phyloP scores from a whole-genome alignment of 441 rosid species.

The Macaranga tanarius region DNA sequence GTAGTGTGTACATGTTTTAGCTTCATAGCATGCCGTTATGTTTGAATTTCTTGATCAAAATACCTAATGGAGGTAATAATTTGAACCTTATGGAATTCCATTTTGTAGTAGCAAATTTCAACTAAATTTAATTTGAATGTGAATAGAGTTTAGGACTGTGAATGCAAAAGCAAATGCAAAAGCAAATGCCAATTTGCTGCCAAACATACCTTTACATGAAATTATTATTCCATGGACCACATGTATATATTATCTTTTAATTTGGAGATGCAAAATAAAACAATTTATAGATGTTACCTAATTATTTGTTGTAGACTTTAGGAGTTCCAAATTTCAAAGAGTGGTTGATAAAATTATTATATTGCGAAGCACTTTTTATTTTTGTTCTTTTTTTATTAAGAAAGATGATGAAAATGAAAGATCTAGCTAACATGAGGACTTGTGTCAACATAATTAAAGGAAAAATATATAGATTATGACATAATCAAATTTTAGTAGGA shows the following conservation, averaged over 20 bases:
- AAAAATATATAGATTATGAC: neutral
- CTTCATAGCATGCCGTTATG: too few species aligned
- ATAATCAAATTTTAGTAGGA: too few species aligned
- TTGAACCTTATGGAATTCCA: too few species aligned
- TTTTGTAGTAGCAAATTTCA: too few species aligned
- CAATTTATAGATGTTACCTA: too few species aligned
- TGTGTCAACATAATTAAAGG: neutral
- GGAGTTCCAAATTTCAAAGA: neutral
- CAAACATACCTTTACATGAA: neutral
- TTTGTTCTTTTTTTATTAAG: too few species aligned
- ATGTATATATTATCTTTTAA: neutral
- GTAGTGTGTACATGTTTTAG: too few species aligned
- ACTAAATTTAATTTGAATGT: neutral
- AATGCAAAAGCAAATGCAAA: neutral
- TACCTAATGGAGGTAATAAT: too few species aligned
- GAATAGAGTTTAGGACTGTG: slow-evolving; percentile 2
- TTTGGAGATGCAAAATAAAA: neutral
- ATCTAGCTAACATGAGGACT: neutral
- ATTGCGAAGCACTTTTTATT: too few species aligned
- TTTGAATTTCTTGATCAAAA: too few species aligned
- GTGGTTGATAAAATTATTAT: neutral
- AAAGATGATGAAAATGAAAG: neutral
- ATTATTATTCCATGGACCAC: neutral
- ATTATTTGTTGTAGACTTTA: neutral
- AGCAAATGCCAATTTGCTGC: neutral